Base-by-base conservation (phyloP, 495 filamentous ascomycete species). In the Tuber calosporum region DNA sequence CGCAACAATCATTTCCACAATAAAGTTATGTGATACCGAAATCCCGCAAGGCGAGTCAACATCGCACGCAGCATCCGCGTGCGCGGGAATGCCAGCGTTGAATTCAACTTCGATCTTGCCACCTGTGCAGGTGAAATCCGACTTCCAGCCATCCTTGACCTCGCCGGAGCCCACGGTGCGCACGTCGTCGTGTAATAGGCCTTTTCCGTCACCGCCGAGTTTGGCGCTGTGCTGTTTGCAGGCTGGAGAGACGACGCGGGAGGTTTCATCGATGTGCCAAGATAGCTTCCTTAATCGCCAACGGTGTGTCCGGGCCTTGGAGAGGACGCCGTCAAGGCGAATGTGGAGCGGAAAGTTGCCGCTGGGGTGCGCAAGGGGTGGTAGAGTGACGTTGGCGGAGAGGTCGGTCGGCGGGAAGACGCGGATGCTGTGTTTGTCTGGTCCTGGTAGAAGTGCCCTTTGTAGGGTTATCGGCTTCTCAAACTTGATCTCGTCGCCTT, bases 361-460 rank as follows among this genome's bases (percentile, higher is more conserved):
- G 68, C 95, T 92, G 19, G 95, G 94, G 83, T 98, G 89, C 66
- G 97, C 89, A 69, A 96, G 87, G 30, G 91, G 87, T 15, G 93
- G 90, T 45, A 95, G 89, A 70, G 91, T 87, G 77, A 95, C 89
- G 77, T 88, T 89, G 53, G 92, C 92, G 68, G 91, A 92, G 73
- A 99, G 89, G 81, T 93, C 94, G 72, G 95, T 99, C 0, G 95
- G 95, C 43, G 95, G 95, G 84, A 99, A 99, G 75, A 98, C 90
- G 77, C 95, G 93, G 68, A 96, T 88, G 26, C 91, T 93, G 81
- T 91, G 89, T 72, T 91, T 89, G 3, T 93, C 93, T 4, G 86
- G 81, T 43, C 86, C 85, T 7, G 84, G 81, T 43, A 84, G 81
- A 34, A 97, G 86, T 30, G 93, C 90, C 68, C 95, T 93, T 36